Conservation (phyloP, 441 rosid species). For the Daphne laureola region DNA sequence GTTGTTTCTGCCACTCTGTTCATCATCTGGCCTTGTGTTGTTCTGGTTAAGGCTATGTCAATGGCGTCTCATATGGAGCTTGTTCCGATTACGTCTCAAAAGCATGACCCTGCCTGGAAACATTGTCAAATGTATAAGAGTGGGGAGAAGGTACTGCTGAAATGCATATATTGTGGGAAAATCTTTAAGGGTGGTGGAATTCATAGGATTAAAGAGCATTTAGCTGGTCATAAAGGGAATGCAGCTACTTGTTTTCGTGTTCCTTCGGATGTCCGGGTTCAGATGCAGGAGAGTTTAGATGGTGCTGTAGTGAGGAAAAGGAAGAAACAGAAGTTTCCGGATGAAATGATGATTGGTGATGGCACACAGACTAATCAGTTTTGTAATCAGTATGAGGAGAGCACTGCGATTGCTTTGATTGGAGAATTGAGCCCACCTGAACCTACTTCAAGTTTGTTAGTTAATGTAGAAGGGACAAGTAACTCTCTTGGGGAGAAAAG, state of each 20-base stretch:
- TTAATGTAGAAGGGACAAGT: constrained; percentile 30
- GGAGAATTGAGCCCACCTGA: constrained; percentile 19
- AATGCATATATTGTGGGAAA: constrained; percentile 68
- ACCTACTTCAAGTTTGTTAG: constrained; percentile 24
- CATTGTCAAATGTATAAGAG: constrained; percentile 61
- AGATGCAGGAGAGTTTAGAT: constrained; percentile 61
- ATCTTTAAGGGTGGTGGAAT: constrained; percentile 95
- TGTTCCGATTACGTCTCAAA: constrained; percentile 54
- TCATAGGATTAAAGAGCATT: constrained; percentile 91
- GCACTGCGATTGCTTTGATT: constrained; percentile 20
- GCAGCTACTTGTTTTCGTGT: constrained; percentile 66
- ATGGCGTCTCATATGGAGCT: constrained; percentile 54
- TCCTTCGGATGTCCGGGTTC: constrained; percentile 50
- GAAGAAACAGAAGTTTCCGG: constrained; percentile 40
- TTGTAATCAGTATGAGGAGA: constrained; percentile 23
- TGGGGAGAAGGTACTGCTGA: constrained; percentile 59
- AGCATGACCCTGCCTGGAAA: constrained; percentile 85
- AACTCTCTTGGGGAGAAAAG: constrained; percentile 36
- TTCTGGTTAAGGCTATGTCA: constrained; percentile 11
- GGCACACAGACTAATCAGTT: constrained; percentile 26
- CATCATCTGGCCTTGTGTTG: constrained; percentile 1
- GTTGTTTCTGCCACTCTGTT: neutral
- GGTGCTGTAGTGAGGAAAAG: constrained; percentile 50
- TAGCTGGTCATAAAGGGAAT: constrained; percentile 83
- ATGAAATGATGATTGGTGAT: constrained; percentile 26